Evolutionary conservation across 192 early-diverging fungal genomes (phyloP), one percentile per base, ranked within the genome.

Genomic region (Helicostylum pulchrum): DNA sequence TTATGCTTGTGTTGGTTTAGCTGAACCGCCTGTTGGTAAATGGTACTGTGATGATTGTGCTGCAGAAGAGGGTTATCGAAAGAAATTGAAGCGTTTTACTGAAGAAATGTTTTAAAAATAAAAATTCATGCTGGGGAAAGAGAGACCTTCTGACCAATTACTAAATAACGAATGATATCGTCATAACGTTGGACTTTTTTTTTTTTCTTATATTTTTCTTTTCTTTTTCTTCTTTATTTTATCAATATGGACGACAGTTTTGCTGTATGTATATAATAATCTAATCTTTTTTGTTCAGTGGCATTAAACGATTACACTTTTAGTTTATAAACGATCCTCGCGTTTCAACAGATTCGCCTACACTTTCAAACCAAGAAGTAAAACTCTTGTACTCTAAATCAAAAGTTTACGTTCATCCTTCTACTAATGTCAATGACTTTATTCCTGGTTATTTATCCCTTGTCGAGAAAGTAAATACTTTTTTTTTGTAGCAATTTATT

Each of bases 41-140:
- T 95, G 93, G 93, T 95, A 83, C 77, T 95, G 93, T 68, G 81
- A 80, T 6, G 82, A 85, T 32, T 95, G 93, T 72, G 45, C 59
- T 21, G 68, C 42, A 11, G 73, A 69, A 17, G 65, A 64, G 43
- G 62, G 42, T 1, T 64, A 54, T 4, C 46, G 48, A 15, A 52
- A 64, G 12, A 52, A 64, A 26, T 43, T 64, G 3, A 53, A 64
- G 20, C 12, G 46, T 48, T 17, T 48, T 14, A 48, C 12, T 15
- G 46, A 48, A 15, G 46, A 48, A 17, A 14, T 48, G 15, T 48
- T 17, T 48, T 48, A 48, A 48, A 48, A 45, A 45, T 4, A 45
- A 45, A 45, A 45, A 45, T 15, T 12, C 8, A 45, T 12, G 10
- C 26, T 26, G 26, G 26, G 26, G 26, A n/a, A n/a, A n/a, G 26